phyloP scores from a whole-genome alignment of 768 basidiomycete species.

The Tulasnella sp. region DNA sequence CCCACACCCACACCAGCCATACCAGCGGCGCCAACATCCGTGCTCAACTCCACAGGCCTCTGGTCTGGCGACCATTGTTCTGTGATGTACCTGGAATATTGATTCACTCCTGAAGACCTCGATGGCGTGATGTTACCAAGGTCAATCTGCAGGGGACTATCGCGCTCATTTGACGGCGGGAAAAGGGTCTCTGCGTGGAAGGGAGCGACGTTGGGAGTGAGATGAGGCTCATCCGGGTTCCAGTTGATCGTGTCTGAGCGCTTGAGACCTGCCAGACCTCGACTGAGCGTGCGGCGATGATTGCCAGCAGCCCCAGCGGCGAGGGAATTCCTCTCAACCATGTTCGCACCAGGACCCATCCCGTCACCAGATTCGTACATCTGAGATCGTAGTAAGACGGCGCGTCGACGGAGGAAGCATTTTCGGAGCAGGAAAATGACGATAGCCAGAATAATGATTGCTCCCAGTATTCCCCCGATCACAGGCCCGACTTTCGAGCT shows the following conservation, averaged over 20 bases:
- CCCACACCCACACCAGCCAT: too few species aligned
- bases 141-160: too few species aligned
- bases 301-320: background rate
- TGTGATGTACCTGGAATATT: too few species aligned
- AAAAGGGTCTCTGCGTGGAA: background rate
- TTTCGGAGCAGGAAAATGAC: background rate
- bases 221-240: slow-evolving; percentile 13
- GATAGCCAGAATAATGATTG: background rate
- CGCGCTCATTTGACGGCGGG: too few species aligned
- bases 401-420: slow-evolving; percentile 1
- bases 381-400: background rate
- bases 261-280: background rate
- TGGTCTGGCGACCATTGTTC: too few species aligned
- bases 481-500: too few species aligned
- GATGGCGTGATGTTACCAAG: too few species aligned
- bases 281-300: slow-evolving; percentile 5
- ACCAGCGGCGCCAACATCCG: too few species aligned
- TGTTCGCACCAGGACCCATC: too few species aligned
- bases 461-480: background rate
- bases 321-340: background rate
- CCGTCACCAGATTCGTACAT: background rate
- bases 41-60: too few species aligned
- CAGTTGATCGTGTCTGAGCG: slow-evolving; percentile 5
- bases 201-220: background rate
- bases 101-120: too few species aligned